Conservation (phyloP, 2,329 filamentous ascomycete species). For the Paraconiothyrium brasiliense region DNA sequence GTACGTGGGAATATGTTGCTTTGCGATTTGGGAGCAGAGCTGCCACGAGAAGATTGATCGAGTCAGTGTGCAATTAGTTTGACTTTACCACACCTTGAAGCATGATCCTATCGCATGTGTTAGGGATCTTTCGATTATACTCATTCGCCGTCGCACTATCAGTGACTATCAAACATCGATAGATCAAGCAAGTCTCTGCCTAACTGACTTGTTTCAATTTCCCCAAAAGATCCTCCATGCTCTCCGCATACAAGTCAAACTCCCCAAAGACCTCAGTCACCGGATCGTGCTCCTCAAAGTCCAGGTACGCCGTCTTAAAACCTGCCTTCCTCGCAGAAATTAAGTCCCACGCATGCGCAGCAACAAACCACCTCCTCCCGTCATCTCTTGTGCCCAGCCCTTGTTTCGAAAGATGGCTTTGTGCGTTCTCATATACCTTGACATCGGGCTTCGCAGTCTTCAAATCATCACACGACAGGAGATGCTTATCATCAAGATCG, state of each 20-base stretch:
- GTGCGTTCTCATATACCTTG: slow-evolving; percentile 10
- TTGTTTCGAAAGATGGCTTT: slow-evolving; percentile 10
- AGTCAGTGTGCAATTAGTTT: too few species aligned
- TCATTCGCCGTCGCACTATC: not conserved
- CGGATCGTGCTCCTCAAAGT: slow-evolving; percentile 10
- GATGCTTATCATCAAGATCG: slow-evolving; percentile 7
- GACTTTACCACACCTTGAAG: too few species aligned
- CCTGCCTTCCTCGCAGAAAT: slow-evolving; percentile 8
- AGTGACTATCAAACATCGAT: too few species aligned
- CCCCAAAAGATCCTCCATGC: slow-evolving; percentile 9
- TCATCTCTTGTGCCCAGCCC: not conserved
- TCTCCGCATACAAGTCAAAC: slow-evolving; percentile 7
- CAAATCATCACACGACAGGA: slow-evolving; percentile 5
- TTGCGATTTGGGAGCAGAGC: too few species aligned
- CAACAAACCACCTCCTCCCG: slow-evolving; percentile 8
- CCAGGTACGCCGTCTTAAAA: slow-evolving; percentile 9
- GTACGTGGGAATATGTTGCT: too few species aligned
- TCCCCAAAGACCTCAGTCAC: slow-evolving; percentile 9
- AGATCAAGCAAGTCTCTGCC: too few species aligned
- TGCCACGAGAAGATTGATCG: too few species aligned
- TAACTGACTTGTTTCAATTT: slow-evolving; percentile 8
- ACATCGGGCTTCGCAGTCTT: slow-evolving; percentile 8
- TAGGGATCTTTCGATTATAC: too few species aligned
- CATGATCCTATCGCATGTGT: too few species aligned
- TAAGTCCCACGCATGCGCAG: slow-evolving; percentile 11